Percentiles rank a stretch among this genome's conserved stretches.
Evolutionary conservation across 1,284 basidiomycete species (phyloP).

Genomic region (Quambalaria eucalypti): DNA sequence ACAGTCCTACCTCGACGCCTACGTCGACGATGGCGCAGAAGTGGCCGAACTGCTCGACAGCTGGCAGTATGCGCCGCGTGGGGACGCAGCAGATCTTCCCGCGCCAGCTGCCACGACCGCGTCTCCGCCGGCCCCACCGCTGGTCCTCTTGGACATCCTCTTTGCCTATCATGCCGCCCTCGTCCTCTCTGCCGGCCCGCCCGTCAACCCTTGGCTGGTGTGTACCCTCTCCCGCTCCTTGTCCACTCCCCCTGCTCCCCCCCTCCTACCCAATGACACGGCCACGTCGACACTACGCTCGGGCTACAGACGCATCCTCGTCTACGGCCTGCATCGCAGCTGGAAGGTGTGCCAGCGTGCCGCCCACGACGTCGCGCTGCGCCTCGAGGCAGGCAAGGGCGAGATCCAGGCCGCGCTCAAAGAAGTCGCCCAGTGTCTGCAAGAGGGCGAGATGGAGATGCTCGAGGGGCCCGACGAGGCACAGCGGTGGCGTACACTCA

Average conservation of each 20-base stretch:
- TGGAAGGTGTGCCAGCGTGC: neutral
- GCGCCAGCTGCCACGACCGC: too few species aligned
- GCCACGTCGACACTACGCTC: neutral
- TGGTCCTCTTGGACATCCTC: slow-evolving; percentile 4
- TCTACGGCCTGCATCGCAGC: neutral
- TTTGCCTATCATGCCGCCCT: slow-evolving; percentile 6
- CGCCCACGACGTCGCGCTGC: neutral
- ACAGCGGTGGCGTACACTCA: neutral
- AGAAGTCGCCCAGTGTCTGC: neutral
- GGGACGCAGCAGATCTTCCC: neutral
- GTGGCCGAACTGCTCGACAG: neutral
- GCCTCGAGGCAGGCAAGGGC: neutral
- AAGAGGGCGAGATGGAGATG: neutral
- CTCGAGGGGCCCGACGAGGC: neutral
- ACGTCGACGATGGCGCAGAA: neutral
- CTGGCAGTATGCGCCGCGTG: neutral
- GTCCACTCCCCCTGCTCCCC: neutral
- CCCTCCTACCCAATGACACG: neutral
- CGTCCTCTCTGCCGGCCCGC: slow-evolving; percentile 2
- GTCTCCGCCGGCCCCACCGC: neutral
- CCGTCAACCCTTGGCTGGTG: neutral
- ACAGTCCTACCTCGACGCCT: neutral
- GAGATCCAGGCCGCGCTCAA: neutral
- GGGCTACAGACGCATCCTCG: neutral
- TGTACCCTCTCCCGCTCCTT: neutral